These are phyloP conservation scores for Yamagishiella unicocca DNA, from an alignment of 139 green algal species.

Conservation along the genomic window DNA sequence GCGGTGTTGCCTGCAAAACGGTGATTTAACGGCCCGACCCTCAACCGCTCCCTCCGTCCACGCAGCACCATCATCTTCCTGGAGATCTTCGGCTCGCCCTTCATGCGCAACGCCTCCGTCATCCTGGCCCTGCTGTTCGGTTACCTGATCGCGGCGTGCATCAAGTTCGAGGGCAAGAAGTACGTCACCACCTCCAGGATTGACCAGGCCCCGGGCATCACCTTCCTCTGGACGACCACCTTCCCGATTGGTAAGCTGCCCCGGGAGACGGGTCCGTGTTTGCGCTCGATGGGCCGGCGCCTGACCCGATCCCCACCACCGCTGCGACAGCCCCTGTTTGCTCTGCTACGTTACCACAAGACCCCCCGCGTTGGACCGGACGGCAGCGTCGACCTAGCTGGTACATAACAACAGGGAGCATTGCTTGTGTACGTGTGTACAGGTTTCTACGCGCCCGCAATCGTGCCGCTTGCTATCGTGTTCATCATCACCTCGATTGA, in stretches of 20 bases:
- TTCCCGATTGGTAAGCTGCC: constrained; percentile 72
- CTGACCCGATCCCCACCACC: no score
- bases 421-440: no score
- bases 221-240: constrained; percentile 84
- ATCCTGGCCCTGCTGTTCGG: constrained; percentile 70
- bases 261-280: no score
- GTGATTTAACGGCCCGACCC: neutral
- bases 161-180: constrained; percentile 61
- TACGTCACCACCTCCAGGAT: constrained; percentile 64
- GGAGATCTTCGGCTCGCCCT: constrained; percentile 84
- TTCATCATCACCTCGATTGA: constrained; percentile 70
- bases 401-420: neutral
- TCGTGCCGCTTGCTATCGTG: constrained; percentile 61
- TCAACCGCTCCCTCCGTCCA: neutral
- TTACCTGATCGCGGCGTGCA: constrained; percentile 60
- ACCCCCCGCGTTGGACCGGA: no score
- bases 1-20: no score
- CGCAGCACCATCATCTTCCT: constrained; percentile 68
- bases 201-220: constrained; percentile 69
- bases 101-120: constrained; percentile 77
- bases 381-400: no score
- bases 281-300: no score
- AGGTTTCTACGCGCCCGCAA: constrained; percentile 65
- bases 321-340: no score
- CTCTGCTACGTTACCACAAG: no score